phyloP scores from a whole-genome alignment of 2,329 filamentous ascomycete species.

The Fusarium ramigenum region DNA sequence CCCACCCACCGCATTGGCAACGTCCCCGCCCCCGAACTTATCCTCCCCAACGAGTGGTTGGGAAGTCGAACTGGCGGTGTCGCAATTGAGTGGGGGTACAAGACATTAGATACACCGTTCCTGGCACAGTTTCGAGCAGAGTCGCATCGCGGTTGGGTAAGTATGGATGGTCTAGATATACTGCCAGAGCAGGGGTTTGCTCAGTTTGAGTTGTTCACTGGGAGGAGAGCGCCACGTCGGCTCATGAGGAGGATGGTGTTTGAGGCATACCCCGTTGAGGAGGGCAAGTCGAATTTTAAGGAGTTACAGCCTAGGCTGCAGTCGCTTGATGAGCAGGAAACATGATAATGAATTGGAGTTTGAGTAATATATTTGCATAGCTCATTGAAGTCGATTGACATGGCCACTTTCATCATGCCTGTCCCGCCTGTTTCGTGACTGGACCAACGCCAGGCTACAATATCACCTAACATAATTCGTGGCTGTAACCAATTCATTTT shows the following conservation, averaged over 20 bases:
- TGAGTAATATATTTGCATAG: background rate
- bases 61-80: constrained; percentile 78
- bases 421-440: no score
- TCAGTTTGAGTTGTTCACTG: constrained; percentile 84
- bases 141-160: constrained; percentile 73
- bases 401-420: no score
- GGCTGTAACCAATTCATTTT: no score
- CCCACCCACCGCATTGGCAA: constrained; percentile 70
- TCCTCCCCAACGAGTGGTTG: constrained; percentile 75
- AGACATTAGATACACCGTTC: constrained; percentile 76
- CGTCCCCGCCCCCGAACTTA: constrained; percentile 73
- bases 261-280: constrained; percentile 54
- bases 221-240: constrained; percentile 60
- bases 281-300: constrained; percentile 51
- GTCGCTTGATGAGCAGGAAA: constrained; percentile 42
- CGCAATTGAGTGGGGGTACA: constrained; percentile 78
- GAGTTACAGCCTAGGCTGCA: constrained; percentile 50
- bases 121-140: constrained; percentile 71
- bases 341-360: constrained; percentile 20
- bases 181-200: constrained; percentile 82
- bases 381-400: no score
- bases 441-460: no score
- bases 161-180: constrained; percentile 79
- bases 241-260: constrained; percentile 75
- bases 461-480: no score